A percentile compares a stretch with the other conserved stretches of the same genome.
These are phyloP conservation scores for Fusarium verticillioides DNA, from an alignment of 2,329 filamentous ascomycete genomes.

Conservation along the genomic window DNA sequence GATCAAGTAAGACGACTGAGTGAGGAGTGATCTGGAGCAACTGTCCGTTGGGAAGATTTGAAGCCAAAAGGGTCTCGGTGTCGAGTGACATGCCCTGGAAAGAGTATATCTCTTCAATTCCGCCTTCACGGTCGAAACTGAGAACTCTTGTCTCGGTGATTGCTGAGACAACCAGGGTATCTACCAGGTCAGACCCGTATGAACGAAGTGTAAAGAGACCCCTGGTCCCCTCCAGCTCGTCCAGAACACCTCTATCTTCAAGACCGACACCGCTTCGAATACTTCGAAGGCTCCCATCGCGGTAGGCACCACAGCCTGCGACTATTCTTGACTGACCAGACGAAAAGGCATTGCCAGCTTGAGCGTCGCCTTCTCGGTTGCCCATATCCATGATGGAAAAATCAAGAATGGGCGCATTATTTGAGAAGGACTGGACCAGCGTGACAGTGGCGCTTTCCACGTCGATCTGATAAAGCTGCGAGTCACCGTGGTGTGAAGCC, in stretches of 20 bases:
- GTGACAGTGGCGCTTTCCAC: slow-evolving; percentile 60
- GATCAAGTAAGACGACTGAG: slow-evolving; percentile 70
- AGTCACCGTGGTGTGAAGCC: slow-evolving; percentile 92
- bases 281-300: slow-evolving; percentile 87
- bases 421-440: slow-evolving; percentile 75
- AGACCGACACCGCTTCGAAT: slow-evolving; percentile 94
- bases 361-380: slow-evolving; percentile 79
- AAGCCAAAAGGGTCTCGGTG: slow-evolving; percentile 76
- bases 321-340: slow-evolving; percentile 95
- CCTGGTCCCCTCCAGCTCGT: slow-evolving; percentile 79
- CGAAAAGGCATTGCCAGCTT: slow-evolving; percentile 86
- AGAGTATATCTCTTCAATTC: slow-evolving; percentile 85
- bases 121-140: slow-evolving; percentile 76
- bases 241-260: slow-evolving; percentile 85
- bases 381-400: slow-evolving; percentile 98
- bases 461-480: slow-evolving; percentile 77
- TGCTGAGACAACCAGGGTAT: slow-evolving; percentile 84
- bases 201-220: slow-evolving; percentile 77
- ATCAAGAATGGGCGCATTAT: slow-evolving; percentile 91
- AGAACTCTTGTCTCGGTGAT: slow-evolving; percentile 87
- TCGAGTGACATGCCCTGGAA: slow-evolving; percentile 78
- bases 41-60: slow-evolving; percentile 70
- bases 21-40: slow-evolving; percentile 81
- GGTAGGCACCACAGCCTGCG: slow-evolving; percentile 89
- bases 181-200: slow-evolving; percentile 60